Evolutionary conservation across 176 grass and related monocot genomes (phyloP).

Genomic region (Poa pratensis): DNA sequence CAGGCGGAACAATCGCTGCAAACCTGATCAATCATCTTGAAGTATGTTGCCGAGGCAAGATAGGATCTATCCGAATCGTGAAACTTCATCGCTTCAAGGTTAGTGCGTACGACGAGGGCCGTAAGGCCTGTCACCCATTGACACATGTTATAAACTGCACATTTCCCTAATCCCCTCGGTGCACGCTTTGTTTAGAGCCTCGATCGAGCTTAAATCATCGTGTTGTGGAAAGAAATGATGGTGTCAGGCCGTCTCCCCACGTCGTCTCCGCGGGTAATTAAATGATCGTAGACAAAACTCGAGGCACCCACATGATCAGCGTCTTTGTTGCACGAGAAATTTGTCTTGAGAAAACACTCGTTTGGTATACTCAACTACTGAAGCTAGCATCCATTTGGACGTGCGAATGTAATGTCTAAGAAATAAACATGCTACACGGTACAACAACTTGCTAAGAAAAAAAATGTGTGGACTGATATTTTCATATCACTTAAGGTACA

Average conservation of each 20-base stretch:
- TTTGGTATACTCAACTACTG: no score
- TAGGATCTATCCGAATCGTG: conserved; percentile 27
- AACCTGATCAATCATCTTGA: background rate
- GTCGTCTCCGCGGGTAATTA: conserved; percentile 18
- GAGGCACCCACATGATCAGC: background rate
- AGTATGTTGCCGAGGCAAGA: conserved; percentile 3
- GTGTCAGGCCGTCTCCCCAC: conserved; percentile 46
- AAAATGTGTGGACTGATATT: no score
- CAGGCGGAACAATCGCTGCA: background rate
- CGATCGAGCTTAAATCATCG: background rate
- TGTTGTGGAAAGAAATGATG: conserved; percentile 36
- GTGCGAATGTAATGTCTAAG: no score
- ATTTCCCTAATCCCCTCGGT: conserved; percentile 31
- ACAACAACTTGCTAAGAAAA: no score
- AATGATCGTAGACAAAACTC: conserved; percentile 20
- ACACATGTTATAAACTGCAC: conserved; percentile 37
- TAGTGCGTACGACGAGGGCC: background rate
- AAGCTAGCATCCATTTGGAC: no score
- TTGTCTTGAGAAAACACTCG: background rate
- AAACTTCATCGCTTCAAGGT: background rate
- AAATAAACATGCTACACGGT: no score
- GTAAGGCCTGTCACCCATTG: conserved; percentile 22
- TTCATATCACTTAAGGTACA: no score
- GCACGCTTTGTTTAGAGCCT: conserved; percentile 22
- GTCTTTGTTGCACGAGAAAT: background rate